Base-by-base conservation (phyloP, 345 rosid genomes). In the Eucalyptus dawsonii region DNA sequence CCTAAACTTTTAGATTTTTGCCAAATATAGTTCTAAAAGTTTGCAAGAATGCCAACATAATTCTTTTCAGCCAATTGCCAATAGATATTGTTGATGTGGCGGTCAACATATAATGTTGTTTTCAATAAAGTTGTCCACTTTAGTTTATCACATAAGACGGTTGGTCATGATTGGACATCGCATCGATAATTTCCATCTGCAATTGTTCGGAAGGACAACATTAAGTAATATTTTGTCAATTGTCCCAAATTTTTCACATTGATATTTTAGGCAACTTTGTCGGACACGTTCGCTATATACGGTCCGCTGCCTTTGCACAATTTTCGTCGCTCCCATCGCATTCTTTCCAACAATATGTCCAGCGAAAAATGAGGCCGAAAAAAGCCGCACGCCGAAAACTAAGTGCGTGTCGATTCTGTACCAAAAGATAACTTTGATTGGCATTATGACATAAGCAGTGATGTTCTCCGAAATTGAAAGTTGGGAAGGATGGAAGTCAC, bases 131-230 rank as follows among this genome's bases (percentile, higher is more conserved):
- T 37, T 72, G 8, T 11, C 2, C 8, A 19, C 8, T 6, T 37
- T 13, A 10, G 4, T 12, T 1, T 10, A 6, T 13, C 15, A 76
- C 25, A 7, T 76, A 21, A 22, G 14, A 21, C 2, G 1, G 1
- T 6, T 0, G 5, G 47, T 13, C 0, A 76, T 40, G 47, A 40
- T 2, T 11, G 4, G 25, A 19, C 3, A 1, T 4, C 8, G 0
- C 27, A 7, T 22, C 9, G 0, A 4, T 24, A 40, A 76, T 40
- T 21, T 76, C 1, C 9, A 3, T 5, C 2, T 2, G 4, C 9
- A 40, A 40, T 37, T 6, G 29, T 53, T 53, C 2, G 5, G 58
- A 53, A 53, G 25, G 58, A 53, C 58, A 21, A 8, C 10, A 8
- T 8, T 21, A 53, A 53, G 40, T 31, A 69, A 16, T 11, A 72